Percentiles rank a stretch among this genome's conserved stretches.
Evolutionary conservation across 345 rosid genomes (phyloP).

Genomic region (Odontarrhena argentea): DNA sequence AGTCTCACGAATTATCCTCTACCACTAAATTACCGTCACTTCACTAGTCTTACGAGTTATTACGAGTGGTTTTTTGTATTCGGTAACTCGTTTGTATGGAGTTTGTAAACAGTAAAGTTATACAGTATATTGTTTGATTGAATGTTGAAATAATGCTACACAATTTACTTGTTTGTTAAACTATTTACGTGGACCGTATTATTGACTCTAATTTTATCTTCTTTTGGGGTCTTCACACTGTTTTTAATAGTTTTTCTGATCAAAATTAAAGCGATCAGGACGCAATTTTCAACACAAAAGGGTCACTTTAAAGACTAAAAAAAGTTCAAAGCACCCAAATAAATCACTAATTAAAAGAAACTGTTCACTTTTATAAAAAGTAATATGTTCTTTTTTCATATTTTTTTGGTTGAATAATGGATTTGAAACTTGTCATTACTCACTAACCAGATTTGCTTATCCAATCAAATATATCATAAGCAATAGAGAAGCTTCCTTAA

Average conservation of each 20-base stretch:
- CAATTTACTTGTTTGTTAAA: slow-evolving; percentile 4
- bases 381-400: background rate
- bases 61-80: slow-evolving; percentile 7
- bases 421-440: slow-evolving; percentile 9
- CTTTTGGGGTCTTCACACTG: background rate
- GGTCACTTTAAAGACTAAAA: slow-evolving; percentile 26
- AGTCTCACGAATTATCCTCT: background rate
- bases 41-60: background rate
- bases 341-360: background rate
- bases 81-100: background rate
- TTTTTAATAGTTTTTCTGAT: slow-evolving; percentile 2
- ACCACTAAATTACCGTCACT: no score
- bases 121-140: background rate
- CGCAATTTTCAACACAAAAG: slow-evolving; percentile 8
- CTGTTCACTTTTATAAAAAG: slow-evolving; percentile 18
- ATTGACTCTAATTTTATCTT: background rate
- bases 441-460: slow-evolving; percentile 24
- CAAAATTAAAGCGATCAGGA: background rate
- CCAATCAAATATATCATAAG: background rate
- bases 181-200: slow-evolving; percentile 14
- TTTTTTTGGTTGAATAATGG: slow-evolving; percentile 11
- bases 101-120: slow-evolving; percentile 23
- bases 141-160: background rate
- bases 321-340: slow-evolving; percentile 22
- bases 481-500: background rate